These are phyloP conservation scores for Cyanidiococcus yangmingshanensis DNA, from an alignment of 23 red algal species.

Conservation along the genomic window DNA sequence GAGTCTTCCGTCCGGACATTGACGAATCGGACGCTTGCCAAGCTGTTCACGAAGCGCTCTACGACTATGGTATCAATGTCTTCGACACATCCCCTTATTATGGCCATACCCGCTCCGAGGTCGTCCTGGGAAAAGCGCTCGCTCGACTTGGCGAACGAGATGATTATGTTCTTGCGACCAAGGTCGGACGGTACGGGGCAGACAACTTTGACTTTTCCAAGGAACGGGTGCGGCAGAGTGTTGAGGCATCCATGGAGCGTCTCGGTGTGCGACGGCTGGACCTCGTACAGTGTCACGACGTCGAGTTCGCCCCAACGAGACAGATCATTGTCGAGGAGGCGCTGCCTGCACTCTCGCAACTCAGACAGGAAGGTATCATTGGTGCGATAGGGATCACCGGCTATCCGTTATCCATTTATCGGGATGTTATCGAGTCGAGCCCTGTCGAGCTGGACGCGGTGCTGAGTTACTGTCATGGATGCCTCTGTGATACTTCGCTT, in stretches of 20 bases:
- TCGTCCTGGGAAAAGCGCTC: slow-evolving; percentile 66
- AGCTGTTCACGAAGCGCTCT: slow-evolving; percentile 58
- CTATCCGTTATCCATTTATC: slow-evolving; percentile 67
- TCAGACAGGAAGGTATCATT: slow-evolving; percentile 51
- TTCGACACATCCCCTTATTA: slow-evolving; percentile 95
- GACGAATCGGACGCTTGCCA: slow-evolving; percentile 62
- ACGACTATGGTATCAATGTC: slow-evolving; percentile 70
- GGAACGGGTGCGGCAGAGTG: slow-evolving; percentile 42
- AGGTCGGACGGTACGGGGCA: slow-evolving; percentile 85
- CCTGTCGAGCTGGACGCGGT: slow-evolving; percentile 45
- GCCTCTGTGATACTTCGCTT: slow-evolving; percentile 60
- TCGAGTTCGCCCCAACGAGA: slow-evolving; percentile 57
- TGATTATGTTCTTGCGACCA: slow-evolving; percentile 68
- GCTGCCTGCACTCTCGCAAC: slow-evolving; percentile 42
- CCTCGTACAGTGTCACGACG: slow-evolving; percentile 96
- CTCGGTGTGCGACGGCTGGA: slow-evolving; percentile 60
- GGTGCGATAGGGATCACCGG: slow-evolving; percentile 87
- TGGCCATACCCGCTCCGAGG: slow-evolving; percentile 65
- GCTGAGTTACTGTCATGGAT: slow-evolving; percentile 75
- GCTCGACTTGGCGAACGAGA: slow-evolving; percentile 56
- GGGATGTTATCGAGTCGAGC: background rate
- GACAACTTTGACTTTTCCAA: slow-evolving; percentile 84
- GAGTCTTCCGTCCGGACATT: slow-evolving; percentile 50
- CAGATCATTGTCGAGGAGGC: slow-evolving; percentile 50
- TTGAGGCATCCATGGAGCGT: slow-evolving; percentile 62